phyloP scores from a whole-genome alignment of 441 rosid genomes.

The Omphalea diandra region DNA sequence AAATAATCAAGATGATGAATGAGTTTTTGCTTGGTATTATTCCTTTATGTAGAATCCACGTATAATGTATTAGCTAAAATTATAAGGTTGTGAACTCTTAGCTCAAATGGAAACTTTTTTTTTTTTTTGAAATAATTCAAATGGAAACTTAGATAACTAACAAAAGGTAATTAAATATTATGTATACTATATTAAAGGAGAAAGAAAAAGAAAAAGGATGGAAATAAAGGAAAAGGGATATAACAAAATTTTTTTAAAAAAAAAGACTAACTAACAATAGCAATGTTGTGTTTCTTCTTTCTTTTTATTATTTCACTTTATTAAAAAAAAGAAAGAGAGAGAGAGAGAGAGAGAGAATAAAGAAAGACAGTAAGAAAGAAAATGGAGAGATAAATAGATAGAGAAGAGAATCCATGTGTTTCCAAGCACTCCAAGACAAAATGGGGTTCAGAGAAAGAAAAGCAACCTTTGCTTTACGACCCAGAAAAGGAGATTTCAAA shows the following conservation, averaged over 20 bases:
- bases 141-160: no score
- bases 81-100: no score
- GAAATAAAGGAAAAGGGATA: not conserved
- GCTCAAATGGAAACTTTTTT: no score
- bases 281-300: conserved; percentile 15
- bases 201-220: not conserved
- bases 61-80: no score
- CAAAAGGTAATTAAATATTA: no score
- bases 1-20: no score
- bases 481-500: conserved; percentile 72
- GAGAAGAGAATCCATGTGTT: conserved; percentile 67
- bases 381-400: conserved; percentile 13
- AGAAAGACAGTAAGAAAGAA: conserved; percentile 16
- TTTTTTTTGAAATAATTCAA: no score
- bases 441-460: conserved; percentile 70
- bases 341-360: conserved; percentile 7
- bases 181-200: no score
- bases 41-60: no score
- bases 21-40: no score
- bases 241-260: no score
- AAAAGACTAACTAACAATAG: no score
- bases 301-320: conserved; percentile 5
- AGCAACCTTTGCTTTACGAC: conserved; percentile 76
- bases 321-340: conserved; percentile 22
- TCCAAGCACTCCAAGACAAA: conserved; percentile 86